phyloP scores from a whole-genome alignment of 345 rosid species.

The Boechera stricta region DNA sequence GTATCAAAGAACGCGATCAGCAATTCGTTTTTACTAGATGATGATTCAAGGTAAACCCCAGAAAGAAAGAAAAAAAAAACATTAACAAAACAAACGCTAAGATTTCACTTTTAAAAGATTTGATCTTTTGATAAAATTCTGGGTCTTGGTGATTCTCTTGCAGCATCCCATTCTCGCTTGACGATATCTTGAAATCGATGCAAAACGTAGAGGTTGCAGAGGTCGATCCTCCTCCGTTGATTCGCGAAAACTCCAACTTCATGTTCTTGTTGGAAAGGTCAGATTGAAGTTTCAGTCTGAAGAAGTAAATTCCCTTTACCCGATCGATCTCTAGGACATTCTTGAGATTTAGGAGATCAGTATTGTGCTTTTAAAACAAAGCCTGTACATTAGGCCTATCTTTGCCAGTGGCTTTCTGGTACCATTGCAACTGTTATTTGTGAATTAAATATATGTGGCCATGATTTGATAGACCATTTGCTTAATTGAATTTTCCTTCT shows the following conservation, averaged over 20 bases:
- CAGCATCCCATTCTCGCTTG: constrained; percentile 94
- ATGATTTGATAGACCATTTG: constrained; percentile 10
- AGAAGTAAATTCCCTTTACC: constrained; percentile 7
- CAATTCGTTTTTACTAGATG: constrained; percentile 87
- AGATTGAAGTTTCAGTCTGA: constrained; percentile 50
- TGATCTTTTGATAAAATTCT: constrained; percentile 1
- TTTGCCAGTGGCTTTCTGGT: constrained; percentile 37
- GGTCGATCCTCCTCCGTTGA: constrained; percentile 82
- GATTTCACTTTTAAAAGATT: background rate
- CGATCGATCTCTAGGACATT: constrained; percentile 37
- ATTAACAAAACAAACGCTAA: constrained; percentile 10
- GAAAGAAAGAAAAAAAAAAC: constrained; percentile 1
- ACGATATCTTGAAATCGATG: constrained; percentile 85
- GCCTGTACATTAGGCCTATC: constrained; percentile 29
- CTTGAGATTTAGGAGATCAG: constrained; percentile 36
- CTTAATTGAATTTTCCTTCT: background rate
- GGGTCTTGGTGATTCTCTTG: constrained; percentile 31
- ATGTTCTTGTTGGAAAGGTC: constrained; percentile 81
- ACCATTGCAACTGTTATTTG: background rate
- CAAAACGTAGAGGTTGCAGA: constrained; percentile 71
- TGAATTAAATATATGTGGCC: constrained; percentile 25
- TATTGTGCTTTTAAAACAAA: constrained; percentile 12
- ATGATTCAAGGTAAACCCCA: constrained; percentile 76
- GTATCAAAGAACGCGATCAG: constrained; percentile 66
- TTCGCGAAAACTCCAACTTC: constrained; percentile 83